Conservation (phyloP, 2,329 filamentous ascomycete genomes). For the Verticillium alfalfae region DNA sequence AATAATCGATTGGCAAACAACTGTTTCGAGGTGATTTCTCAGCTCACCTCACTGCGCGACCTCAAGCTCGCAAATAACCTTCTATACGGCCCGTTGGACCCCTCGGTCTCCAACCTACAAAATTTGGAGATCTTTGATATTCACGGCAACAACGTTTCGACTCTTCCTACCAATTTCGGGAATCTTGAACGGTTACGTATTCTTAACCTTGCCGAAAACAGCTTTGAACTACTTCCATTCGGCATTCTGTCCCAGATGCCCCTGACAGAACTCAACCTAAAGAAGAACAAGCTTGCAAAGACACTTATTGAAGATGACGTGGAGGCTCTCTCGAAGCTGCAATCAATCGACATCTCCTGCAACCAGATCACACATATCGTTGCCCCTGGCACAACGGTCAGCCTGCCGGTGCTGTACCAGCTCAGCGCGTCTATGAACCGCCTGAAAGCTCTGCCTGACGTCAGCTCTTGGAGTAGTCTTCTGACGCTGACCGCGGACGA, state of each 20-base stretch:
- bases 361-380: constrained; percentile 63
- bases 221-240: constrained; percentile 66
- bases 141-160: constrained; percentile 71
- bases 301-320: constrained; percentile 63
- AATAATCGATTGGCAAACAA: constrained; percentile 74
- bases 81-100: constrained; percentile 61
- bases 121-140: constrained; percentile 78
- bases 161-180: constrained; percentile 62
- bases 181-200: constrained; percentile 65
- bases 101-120: constrained; percentile 56
- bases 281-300: constrained; percentile 73
- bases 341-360: constrained; percentile 69
- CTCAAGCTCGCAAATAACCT: constrained; percentile 77
- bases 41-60: constrained; percentile 69
- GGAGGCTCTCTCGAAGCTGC: constrained; percentile 55
- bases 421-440: constrained; percentile 79
- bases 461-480: constrained; percentile 69
- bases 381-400: constrained; percentile 38
- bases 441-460: constrained; percentile 64
- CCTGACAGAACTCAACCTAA: constrained; percentile 66
- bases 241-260: constrained; percentile 62
- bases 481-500: constrained; percentile 72
- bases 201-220: constrained; percentile 77
- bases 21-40: constrained; percentile 65
- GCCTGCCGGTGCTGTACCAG: constrained; percentile 66